These are phyloP conservation scores for Colletotrichum navitas DNA, from an alignment of 2,329 filamentous ascomycete genomes.

Conservation along the genomic window DNA sequence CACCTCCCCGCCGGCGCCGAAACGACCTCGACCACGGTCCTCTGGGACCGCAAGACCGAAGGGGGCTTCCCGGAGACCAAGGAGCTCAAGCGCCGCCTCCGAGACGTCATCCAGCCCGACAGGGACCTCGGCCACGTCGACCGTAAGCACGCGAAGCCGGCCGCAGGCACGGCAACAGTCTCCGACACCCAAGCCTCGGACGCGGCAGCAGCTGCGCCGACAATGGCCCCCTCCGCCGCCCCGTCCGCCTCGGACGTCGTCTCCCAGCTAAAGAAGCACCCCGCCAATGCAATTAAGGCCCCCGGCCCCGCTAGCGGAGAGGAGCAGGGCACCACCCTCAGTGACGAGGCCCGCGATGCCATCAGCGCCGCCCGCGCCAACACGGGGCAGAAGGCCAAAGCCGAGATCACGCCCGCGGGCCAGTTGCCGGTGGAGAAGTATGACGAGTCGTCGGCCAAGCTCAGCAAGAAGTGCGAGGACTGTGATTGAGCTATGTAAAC, in stretches of 20 bases:
- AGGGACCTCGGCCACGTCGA: slow-evolving; percentile 87
- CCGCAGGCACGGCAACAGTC: slow-evolving; percentile 7
- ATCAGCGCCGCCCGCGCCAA: slow-evolving; percentile 38
- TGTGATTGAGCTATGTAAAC: slow-evolving; percentile 16
- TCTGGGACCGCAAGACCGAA: slow-evolving; percentile 91
- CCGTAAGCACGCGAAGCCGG: slow-evolving; percentile 55
- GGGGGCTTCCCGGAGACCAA: slow-evolving; percentile 96
- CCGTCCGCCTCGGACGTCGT: slow-evolving; percentile 23
- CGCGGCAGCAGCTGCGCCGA: background rate
- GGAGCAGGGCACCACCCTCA: slow-evolving; percentile 1
- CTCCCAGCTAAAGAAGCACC: slow-evolving; percentile 35
- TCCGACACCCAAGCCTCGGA: slow-evolving; percentile 13
- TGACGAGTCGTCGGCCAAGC: slow-evolving; percentile 8
- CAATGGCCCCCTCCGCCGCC: slow-evolving; percentile 11
- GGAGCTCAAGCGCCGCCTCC: slow-evolving; percentile 85
- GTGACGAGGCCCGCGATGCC: slow-evolving; percentile 30
- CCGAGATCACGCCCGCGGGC: slow-evolving; percentile 21
- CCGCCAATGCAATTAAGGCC: slow-evolving; percentile 23
- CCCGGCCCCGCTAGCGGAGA: background rate
- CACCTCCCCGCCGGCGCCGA: slow-evolving; percentile 41
- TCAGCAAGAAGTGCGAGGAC: slow-evolving; percentile 36
- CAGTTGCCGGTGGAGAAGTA: slow-evolving; percentile 4
- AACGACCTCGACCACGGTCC: slow-evolving; percentile 62
- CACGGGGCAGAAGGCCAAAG: slow-evolving; percentile 36
- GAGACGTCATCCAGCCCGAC: slow-evolving; percentile 84